A percentile compares a stretch with the other conserved stretches of the same genome.
Conservation (phyloP, 129 eudicot species). For the Dittrichia graveolens region DNA sequence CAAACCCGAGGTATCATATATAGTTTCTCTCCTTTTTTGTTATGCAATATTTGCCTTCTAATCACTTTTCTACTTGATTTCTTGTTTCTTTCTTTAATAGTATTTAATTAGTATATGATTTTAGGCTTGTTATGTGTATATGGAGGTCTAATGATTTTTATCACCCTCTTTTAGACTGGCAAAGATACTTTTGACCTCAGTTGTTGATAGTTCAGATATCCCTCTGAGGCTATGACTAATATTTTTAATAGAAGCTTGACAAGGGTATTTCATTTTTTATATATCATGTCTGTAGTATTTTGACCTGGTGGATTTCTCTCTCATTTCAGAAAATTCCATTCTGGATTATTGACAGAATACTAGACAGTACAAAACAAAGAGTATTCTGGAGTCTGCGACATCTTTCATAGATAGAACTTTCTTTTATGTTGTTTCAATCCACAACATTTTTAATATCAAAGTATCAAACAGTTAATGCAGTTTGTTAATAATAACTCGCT, state of each 20-base stretch:
- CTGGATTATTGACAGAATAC: slow-evolving; percentile 1
- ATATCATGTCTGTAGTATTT: slow-evolving; percentile 1
- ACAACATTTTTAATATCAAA: neutral
- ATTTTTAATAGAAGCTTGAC: slow-evolving; percentile 8
- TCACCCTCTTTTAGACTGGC: neutral
- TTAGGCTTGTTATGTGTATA: slow-evolving; percentile 19
- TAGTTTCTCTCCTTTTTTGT: neutral
- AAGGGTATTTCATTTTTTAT: neutral
- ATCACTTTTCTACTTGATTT: neutral
- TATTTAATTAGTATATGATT: neutral
- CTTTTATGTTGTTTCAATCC: neutral
- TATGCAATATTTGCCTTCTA: neutral
- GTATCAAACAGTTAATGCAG: neutral
- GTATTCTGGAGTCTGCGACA: neutral
- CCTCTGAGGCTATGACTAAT: neutral
- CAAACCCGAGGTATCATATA: slow-evolving; percentile 46
- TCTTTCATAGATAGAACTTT: neutral
- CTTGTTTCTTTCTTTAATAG: neutral
- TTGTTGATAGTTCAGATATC: neutral
- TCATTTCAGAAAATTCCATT: neutral
- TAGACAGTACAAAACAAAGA: neutral
- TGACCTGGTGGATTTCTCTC: neutral
- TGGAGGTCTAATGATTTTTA: neutral
- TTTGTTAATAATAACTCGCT: slow-evolving; percentile 8
- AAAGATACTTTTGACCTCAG: slow-evolving; percentile 14